A percentile compares a stretch with the other conserved stretches of the same genome.
phyloP scores from a whole-genome alignment of 345 rosid genomes.

The thale cress (Arabidopsis thaliana) region TAIR10.1 NC_003070.9:19805501-19806000 shows the following conservation, averaged over 20 bases:
- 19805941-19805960: constrained; percentile 35
- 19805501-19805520: constrained; percentile 2
- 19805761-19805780: constrained; percentile 37
- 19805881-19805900: constrained; percentile 10
- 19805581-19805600: constrained; percentile 14
- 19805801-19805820: not conserved
- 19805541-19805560: constrained; percentile 21
- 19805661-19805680: constrained; percentile 37
- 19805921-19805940: constrained; percentile 6
- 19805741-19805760: constrained; percentile 33
- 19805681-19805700: constrained; percentile 37
- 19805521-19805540: not conserved
- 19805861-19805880: constrained; percentile 10
- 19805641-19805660: constrained; percentile 33
- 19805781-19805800: constrained; percentile 21
- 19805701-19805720: constrained; percentile 27
- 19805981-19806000: constrained; percentile 38
- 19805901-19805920: constrained; percentile 15
- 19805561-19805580: constrained; percentile 2
- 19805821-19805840: constrained; percentile 11
- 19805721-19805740: constrained; percentile 25
- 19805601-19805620: constrained; percentile 10
- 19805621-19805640: constrained; percentile 29
- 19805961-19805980: constrained; percentile 25
- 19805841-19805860: constrained; percentile 12